phyloP scores from a whole-genome alignment of 2,329 filamentous ascomycete species.

The Pseudogymnoascus sp. region DNA sequence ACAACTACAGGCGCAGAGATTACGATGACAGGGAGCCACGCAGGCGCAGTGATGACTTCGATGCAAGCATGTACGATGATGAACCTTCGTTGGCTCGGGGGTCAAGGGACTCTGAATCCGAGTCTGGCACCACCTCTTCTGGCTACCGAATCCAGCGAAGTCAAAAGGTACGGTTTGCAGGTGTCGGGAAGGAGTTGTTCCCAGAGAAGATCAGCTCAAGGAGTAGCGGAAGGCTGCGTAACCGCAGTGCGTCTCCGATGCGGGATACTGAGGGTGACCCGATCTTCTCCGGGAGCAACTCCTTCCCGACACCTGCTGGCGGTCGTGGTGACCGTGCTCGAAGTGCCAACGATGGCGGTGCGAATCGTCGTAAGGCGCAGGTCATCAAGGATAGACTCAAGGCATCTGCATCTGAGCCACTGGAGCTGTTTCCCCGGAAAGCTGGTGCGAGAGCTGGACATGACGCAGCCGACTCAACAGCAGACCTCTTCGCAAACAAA shows the following conservation, averaged over 20 bases:
- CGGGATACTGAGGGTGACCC: conserved; percentile 30
- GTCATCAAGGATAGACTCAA: conserved; percentile 31
- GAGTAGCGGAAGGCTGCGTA: conserved; percentile 26
- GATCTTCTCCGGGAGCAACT: conserved; percentile 15
- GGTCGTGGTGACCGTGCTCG: conserved; percentile 13
- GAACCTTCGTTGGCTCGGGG: conserved; percentile 28
- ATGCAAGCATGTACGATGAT: conserved; percentile 73
- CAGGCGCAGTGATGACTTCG: conserved; percentile 45
- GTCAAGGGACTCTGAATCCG: conserved; percentile 22
- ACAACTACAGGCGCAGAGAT: conserved; percentile 54
- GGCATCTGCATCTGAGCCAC: conserved; percentile 18
- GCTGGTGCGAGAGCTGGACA: conserved; percentile 38
- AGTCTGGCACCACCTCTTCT: conserved; percentile 20
- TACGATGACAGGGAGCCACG: conserved; percentile 36
- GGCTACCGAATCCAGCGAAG: conserved; percentile 27
- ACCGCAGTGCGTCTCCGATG: conserved; percentile 29
- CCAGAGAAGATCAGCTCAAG: conserved; percentile 31
- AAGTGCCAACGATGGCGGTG: conserved; percentile 23
- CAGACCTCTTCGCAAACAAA: conserved; percentile 40
- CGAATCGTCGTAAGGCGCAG: conserved; percentile 38
- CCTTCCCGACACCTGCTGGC: conserved; percentile 19
- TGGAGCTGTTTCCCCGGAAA: conserved; percentile 50
- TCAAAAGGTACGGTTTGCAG: conserved; percentile 14
- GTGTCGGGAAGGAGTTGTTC: conserved; percentile 52
- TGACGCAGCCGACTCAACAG: conserved; percentile 45